Base-by-base conservation (phyloP, 306 rosid species). In the Cucumis sativus region DNA sequence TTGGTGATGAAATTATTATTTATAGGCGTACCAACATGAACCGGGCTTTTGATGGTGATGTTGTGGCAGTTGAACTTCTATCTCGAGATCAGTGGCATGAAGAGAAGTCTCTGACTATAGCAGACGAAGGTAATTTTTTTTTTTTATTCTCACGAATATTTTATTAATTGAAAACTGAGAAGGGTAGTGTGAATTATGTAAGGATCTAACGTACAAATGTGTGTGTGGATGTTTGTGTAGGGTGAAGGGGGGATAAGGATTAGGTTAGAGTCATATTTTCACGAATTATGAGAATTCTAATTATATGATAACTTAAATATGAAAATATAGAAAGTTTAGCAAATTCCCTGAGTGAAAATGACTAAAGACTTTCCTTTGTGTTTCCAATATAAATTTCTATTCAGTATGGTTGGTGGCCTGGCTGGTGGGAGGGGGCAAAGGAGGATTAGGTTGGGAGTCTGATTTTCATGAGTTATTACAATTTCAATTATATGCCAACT, bases 21-120 rank as follows among this genome's bases (percentile, higher is more conserved):
- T 88, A 86, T 88, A 96, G 98, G 77, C 98, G 97, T 76, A 74
- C 90, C 74, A 96, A 87, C 85, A 96, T 96, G 96, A 96, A 96
- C 77, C 88, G 98, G 77, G 99, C 97, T 59, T 96, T 96, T 79
- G 98, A 96, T 86, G 93, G 97, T 25, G 98, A 96, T 82, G 77
- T 92, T 82, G 99, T 96, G 82, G 99, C 92, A 6, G 93, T 85
- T 65, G 96, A 96, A 91, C 93, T 96, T 82, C 83, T 96, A 57
- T 93, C 99, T 15, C 92, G 78, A 82, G 98, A 91, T 63, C 91
- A 92, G 79, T 95, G 99, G 99, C 88, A 88, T 63, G 96, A 87
- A 51, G 98, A 86, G 84, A 89, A 86, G 70, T 85, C 91, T 77
- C 76, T 96, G 80, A 76, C 96, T 39, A 84, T 96, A 47, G 93